Base-by-base conservation (phyloP, 2,329 filamentous ascomycete species). In the Tricladium varicosporioides region DNA sequence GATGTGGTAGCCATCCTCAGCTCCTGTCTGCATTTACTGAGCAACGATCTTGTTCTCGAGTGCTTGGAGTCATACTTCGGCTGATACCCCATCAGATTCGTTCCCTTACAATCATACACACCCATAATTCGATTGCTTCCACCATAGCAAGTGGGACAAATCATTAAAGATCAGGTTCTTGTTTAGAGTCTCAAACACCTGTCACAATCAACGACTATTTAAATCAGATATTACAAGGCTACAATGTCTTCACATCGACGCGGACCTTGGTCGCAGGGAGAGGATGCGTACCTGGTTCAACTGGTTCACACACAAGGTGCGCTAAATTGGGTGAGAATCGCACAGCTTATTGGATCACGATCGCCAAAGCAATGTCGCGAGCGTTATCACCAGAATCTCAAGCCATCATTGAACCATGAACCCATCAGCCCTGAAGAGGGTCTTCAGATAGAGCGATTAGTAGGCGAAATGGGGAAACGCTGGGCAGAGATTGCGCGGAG, bases 351-450 rank as follows among this genome's bases (percentile, higher is more conserved):
- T 67, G 81, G 83, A 58, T 86, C 88, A 22, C 84, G 93, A 61
- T 91, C 91, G 19, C 88, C 93, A 53, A 97, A 97, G 78, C 93
- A 97, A 76, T 97, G 93, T 73, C 86, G 93, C 57, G 93, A 97
- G 76, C 83, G 93, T 48, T 97, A 89, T 70, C 91, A 96, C 70
- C 93, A 97, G 70, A 96, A 97, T 72, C 80, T 97, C 47, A 96
- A 91, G 72, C 87, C 88, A 1, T 76, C 79, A 1, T 76, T 92
- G 40, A 89, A 88, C 70, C 88, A 90, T 67, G 81, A 86, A 15
- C 88, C 89, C 55, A 91, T 92, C 69, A 84, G 84, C 3, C 74
- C 81, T 0, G 83, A 88, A 36, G 89, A 93, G 72, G 87, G 88
- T 1, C 72, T 80, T 42, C 69, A 85, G 67, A 96, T 97, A 68